These are phyloP conservation scores for Diaporthe eres DNA, from an alignment of 2,329 filamentous ascomycete species.

Conservation along the genomic window DNA sequence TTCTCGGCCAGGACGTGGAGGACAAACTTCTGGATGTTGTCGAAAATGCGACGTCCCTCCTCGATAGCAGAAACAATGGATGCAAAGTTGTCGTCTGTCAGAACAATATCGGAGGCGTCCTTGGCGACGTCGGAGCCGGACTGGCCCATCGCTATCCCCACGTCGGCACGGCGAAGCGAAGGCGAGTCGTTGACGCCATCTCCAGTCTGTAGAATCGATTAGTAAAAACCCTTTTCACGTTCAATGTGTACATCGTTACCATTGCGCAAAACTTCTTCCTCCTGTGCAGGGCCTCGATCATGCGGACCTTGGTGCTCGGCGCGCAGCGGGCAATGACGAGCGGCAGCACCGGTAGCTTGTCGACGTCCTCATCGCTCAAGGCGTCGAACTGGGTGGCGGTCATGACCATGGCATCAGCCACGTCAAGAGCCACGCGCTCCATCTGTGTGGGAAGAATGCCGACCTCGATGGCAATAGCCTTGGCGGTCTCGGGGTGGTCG, in stretches of 20 bases:
- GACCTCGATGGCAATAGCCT: slow-evolving; percentile 67
- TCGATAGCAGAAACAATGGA: slow-evolving; percentile 79
- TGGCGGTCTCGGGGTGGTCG: slow-evolving; percentile 71
- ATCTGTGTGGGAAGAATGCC: slow-evolving; percentile 21
- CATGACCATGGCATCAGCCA: slow-evolving; percentile 67
- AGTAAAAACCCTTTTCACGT: background rate
- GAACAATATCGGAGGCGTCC: slow-evolving; percentile 73
- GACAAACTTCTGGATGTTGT: slow-evolving; percentile 81
- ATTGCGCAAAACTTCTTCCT: slow-evolving; percentile 70
- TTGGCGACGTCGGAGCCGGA: slow-evolving; percentile 76
- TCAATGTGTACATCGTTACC: slow-evolving; percentile 52
- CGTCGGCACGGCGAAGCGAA: slow-evolving; percentile 74
- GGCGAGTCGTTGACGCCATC: slow-evolving; percentile 80
- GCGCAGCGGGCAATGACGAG: slow-evolving; percentile 80
- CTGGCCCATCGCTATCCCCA: slow-evolving; percentile 76
- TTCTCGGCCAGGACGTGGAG: slow-evolving; percentile 77
- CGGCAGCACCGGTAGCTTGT: slow-evolving; percentile 72
- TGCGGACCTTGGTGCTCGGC: slow-evolving; percentile 79
- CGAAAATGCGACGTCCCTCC: slow-evolving; percentile 69
- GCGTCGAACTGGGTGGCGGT: slow-evolving; percentile 73
- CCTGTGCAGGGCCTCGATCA: slow-evolving; percentile 81
- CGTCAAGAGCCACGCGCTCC: slow-evolving; percentile 53
- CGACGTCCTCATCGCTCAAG: slow-evolving; percentile 73
- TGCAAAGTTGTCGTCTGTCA: slow-evolving; percentile 80
- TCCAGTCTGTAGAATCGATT: slow-evolving; percentile 64